Conservation (phyloP, 192 early-diverging fungal genomes). For the Coemansia erecta region DNA sequence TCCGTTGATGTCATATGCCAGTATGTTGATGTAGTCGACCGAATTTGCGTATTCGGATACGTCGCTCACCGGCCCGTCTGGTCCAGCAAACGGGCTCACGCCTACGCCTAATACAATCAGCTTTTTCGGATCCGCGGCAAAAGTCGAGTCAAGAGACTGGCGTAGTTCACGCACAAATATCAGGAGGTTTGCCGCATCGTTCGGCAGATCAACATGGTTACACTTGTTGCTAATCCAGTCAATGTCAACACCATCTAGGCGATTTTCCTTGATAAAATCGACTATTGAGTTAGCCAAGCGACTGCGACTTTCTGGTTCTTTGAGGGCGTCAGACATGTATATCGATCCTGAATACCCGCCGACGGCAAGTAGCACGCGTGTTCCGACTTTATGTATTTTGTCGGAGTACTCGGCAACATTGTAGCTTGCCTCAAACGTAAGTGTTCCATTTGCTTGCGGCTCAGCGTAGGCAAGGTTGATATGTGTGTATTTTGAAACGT, state of each 20-base stretch:
- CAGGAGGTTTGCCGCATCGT: conserved; percentile 65
- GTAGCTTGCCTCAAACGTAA: conserved; percentile 26
- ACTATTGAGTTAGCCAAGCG: conserved; percentile 40
- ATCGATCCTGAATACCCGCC: conserved; percentile 75
- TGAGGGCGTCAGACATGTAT: conserved; percentile 56
- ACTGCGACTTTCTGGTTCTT: conserved; percentile 28
- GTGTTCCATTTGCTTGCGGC: conserved; percentile 29
- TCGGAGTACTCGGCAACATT: conserved; percentile 16
- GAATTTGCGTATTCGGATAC: conserved; percentile 59
- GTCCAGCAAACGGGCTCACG: conserved; percentile 57
- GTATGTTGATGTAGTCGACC: conserved; percentile 66
- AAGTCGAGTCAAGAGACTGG: conserved; percentile 41
- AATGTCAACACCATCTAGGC: conserved; percentile 62
- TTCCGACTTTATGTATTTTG: conserved; percentile 22
- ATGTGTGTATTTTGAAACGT: conserved; percentile 56
- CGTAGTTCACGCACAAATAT: conserved; percentile 60
- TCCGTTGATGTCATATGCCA: conserved; percentile 65
- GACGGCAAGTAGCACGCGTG: conserved; percentile 61
- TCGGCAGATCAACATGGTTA: conserved; percentile 53
- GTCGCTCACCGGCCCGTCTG: conserved; percentile 52
- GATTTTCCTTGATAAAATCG: conserved; percentile 37
- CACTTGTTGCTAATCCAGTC: conserved; percentile 66
- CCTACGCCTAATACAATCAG: conserved; percentile 64
- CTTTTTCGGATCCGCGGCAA: conserved; percentile 32
- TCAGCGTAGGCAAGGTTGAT: conserved; percentile 62